phyloP scores from a whole-genome alignment of 2,329 filamentous ascomycete species.

The Aureobasidium sp. region DNA sequence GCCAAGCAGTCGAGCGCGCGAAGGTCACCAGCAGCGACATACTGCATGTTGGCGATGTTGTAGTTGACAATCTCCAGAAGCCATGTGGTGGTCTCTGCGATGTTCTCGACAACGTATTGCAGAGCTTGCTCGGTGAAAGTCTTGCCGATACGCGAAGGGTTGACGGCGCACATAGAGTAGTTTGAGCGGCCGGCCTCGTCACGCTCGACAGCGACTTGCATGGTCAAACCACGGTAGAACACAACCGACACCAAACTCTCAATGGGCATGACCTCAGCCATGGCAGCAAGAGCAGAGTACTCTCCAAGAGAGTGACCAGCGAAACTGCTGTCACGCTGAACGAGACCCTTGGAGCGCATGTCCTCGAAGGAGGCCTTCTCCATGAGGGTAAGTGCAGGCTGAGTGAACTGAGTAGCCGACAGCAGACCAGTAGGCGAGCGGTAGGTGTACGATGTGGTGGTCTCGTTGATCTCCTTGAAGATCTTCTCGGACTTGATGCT shows the following conservation, averaged over 20 bases:
- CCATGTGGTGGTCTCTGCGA: slow-evolving; percentile 90
- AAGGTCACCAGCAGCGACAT: slow-evolving; percentile 60
- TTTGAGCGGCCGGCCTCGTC: slow-evolving; percentile 89
- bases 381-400: slow-evolving; percentile 95
- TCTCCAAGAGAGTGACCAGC: slow-evolving; percentile 96
- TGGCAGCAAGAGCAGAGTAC: slow-evolving; percentile 91
- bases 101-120: slow-evolving; percentile 94
- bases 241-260: slow-evolving; percentile 97
- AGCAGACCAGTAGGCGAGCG: slow-evolving; percentile 88
- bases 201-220: slow-evolving; percentile 98
- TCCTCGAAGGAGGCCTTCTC: slow-evolving; percentile 99
- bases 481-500: slow-evolving; percentile 97
- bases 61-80: slow-evolving; percentile 98
- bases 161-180: slow-evolving; percentile 99
- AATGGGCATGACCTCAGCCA: slow-evolving; percentile 99
- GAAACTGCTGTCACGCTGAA: slow-evolving; percentile 93
- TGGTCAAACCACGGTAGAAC: slow-evolving; percentile 97
- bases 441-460: slow-evolving; percentile 93
- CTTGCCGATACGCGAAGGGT: slow-evolving; percentile 95
- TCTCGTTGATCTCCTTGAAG: slow-evolving; percentile 95
- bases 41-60: slow-evolving; percentile 65
- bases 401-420: slow-evolving; percentile 96
- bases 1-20: slow-evolving; percentile 60
- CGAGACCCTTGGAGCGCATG: slow-evolving; percentile 94
- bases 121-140: slow-evolving; percentile 97